Percentiles rank a stretch among this genome's conserved stretches.
phyloP scores from a whole-genome alignment of 108 stramenopile genomes.

The Aurantiochytrium sp. region DNA sequence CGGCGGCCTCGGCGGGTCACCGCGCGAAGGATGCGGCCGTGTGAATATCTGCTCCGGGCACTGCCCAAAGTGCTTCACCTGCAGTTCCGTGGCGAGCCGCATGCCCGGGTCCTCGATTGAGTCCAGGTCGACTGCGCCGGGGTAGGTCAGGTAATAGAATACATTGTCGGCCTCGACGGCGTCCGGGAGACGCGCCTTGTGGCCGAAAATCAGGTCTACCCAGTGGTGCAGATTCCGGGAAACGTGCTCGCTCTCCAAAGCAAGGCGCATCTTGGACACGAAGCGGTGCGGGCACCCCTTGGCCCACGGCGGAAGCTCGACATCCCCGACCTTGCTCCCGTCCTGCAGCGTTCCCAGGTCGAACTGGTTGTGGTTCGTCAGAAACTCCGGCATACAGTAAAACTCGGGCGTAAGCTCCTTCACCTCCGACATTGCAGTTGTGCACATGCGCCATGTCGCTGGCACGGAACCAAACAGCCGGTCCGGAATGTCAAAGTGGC shows the following conservation, averaged over 20 bases:
- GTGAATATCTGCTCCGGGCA: conserved; percentile 54
- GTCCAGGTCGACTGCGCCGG: conserved; percentile 88
- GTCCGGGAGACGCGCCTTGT: conserved; percentile 78
- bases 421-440: conserved; percentile 49
- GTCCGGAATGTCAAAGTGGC: conserved; percentile 45
- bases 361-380: conserved; percentile 47
- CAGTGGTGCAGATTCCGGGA: conserved; percentile 84
- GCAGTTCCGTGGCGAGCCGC: conserved; percentile 74
- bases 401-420: conserved; percentile 65
- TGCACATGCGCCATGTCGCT: conserved; percentile 36
- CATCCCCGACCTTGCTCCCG: conserved; percentile 50
- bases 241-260: conserved; percentile 77
- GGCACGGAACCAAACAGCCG: conserved; percentile 40
- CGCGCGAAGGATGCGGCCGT: conserved; percentile 48
- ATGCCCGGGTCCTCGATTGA: conserved; percentile 77
- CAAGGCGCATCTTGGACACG: conserved; percentile 45
- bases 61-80: conserved; percentile 63
- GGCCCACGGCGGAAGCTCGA: conserved; percentile 61
- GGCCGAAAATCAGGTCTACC: conserved; percentile 96
- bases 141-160: conserved; percentile 95
- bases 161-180: conserved; percentile 79
- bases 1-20: not conserved
- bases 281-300: conserved; percentile 45
- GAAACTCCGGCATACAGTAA: conserved; percentile 51
- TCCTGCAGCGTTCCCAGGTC: conserved; percentile 36